These are phyloP conservation scores for Ensete glaucum DNA, from an alignment of 176 grass and related monocot genomes.

Conservation along the genomic window DNA sequence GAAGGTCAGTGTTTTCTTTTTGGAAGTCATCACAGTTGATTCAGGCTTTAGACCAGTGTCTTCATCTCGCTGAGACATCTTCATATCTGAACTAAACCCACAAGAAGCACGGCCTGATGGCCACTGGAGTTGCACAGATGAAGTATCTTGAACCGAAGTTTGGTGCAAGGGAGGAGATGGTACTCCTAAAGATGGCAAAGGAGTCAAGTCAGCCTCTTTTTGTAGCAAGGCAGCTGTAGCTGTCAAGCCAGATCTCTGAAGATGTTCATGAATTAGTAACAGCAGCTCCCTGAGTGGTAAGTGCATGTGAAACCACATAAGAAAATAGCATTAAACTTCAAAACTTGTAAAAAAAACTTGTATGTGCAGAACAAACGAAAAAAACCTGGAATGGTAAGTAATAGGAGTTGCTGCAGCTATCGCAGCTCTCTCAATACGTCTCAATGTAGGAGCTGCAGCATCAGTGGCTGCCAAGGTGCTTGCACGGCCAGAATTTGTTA, in stretches of 20 bases:
- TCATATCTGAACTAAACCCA: conserved; percentile 53
- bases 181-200: conserved; percentile 42
- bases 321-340: background rate
- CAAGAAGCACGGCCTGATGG: conserved; percentile 52
- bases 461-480: conserved; percentile 92
- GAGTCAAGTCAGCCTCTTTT: conserved; percentile 81
- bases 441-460: conserved; percentile 86
- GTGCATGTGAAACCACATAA: background rate
- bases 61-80: background rate
- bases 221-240: conserved; percentile 69
- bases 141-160: conserved; percentile 45
- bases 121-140: conserved; percentile 59
- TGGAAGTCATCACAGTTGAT: conserved; percentile 32
- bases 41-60: conserved; percentile 39
- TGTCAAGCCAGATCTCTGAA: conserved; percentile 74
- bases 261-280: conserved; percentile 91
- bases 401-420: conserved; percentile 96
- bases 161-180: conserved; percentile 49
- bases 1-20: conserved; percentile 62
- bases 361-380: background rate
- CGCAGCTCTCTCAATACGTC: conserved; percentile 87
- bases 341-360: background rate
- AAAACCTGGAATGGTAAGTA: conserved; percentile 90
- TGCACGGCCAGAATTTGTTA: conserved; percentile 96
- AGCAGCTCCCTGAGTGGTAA: conserved; percentile 64